Conservation (phyloP, 208 protist genomes). For the Leptomonas seymouri region DNA sequence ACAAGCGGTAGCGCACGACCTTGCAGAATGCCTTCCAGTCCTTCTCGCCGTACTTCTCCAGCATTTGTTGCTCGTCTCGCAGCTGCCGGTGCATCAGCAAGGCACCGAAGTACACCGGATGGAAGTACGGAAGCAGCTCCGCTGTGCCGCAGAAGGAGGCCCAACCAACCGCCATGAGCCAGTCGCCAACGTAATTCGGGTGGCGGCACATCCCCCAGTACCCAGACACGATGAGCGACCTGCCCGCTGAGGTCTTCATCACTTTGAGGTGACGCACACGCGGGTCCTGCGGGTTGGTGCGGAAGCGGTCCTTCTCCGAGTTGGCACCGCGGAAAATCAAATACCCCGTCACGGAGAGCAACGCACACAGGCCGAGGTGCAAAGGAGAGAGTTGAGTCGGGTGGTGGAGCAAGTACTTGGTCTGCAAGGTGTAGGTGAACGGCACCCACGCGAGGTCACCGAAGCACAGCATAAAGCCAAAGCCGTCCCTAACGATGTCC, state of each 20-base stretch:
- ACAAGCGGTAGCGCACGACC: constrained; percentile 88
- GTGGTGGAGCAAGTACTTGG: constrained; percentile 89
- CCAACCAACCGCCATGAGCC: constrained; percentile 84
- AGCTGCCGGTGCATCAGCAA: constrained; percentile 94
- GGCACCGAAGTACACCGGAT: constrained; percentile 93
- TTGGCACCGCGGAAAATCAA: constrained; percentile 87
- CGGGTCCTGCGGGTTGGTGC: constrained; percentile 69
- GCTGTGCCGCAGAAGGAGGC: constrained; percentile 61
- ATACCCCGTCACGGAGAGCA: constrained; percentile 67
- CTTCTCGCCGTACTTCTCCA: constrained; percentile 90
- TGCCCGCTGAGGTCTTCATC: constrained; percentile 82
- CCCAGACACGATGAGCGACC: constrained; percentile 93
- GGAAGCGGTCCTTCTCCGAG: constrained; percentile 87
- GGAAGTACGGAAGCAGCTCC: constrained; percentile 91
- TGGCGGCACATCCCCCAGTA: constrained; percentile 97
- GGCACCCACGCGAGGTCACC: constrained; percentile 96
- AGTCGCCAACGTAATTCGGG: constrained; percentile 98
- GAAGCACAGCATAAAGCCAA: constrained; percentile 97
- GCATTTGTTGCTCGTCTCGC: constrained; percentile 93
- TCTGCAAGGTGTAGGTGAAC: constrained; percentile 95
- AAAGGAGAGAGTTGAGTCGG: constrained; percentile 42
- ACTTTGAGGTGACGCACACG: constrained; percentile 68
- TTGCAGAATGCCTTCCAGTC: constrained; percentile 93
- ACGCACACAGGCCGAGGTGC: constrained; percentile 46
- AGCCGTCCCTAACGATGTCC: constrained; percentile 96